Base-by-base conservation (phyloP, 2,329 filamentous ascomycete species). In the Rhinocladiella mackenziei region DNA sequence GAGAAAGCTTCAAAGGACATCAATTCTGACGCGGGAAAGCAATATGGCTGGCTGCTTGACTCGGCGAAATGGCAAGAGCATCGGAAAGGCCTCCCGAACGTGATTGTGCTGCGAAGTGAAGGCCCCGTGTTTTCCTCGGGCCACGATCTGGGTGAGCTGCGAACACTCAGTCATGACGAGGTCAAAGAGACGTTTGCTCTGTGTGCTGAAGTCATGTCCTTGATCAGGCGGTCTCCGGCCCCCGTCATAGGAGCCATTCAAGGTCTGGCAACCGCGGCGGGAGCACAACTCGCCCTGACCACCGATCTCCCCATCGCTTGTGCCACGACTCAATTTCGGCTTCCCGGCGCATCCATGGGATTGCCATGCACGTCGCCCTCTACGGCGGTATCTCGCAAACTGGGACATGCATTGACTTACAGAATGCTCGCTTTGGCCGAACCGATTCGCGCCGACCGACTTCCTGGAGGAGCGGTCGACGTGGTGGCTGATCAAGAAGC, bases 151-250 rank as follows among this genome's bases (percentile, higher is more conserved):
- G 45, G 45, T 9, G 52, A 56, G 33, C 39, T 56, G 15, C 35
- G 50, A 14, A 45, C 43, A 9, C 30, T 56, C 22, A 40, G 50
- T 15, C 44, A 56, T 22, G 54, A 54, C 11, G 50, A 55, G 22
- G 54, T 56, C 39, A 56, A 55, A 29, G 52, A 56, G 44, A 53
- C 54, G 3, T 56, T 56, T 32, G 47, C 45, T n/a, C 39, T 56
- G 11, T 56, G 54, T 22, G 54, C 52, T 13, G 54, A 56, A 34
- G 52, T 56, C 28, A 56, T 56, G 52, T 52, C 45, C 14, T 33
- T 56, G 29, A 56, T 56, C 32, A 28, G 52, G 30, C 44, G 54
- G 15, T 55, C 52, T 15, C 54, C 54, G n/a, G 52, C 44, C 8
- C 54, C 54, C 3, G 54, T 56, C 4, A 45, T 56, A 13, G 54